Conservation (phyloP, 208 protist species). For the Leishmania braziliensis region DNA sequence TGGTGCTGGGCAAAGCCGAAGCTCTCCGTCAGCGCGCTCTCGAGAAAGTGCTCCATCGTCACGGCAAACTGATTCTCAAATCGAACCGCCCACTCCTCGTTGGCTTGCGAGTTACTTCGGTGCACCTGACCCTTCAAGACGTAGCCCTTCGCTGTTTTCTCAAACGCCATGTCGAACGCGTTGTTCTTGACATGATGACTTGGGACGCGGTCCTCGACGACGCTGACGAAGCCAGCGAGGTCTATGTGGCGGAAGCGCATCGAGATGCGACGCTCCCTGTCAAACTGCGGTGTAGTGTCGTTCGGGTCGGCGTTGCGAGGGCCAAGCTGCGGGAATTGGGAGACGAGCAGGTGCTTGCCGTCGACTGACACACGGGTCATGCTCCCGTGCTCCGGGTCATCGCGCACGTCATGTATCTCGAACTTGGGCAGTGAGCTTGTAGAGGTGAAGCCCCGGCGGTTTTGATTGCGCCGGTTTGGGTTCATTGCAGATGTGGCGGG, state of each 20-base stretch:
- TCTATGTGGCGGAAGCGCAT: conserved; percentile 81
- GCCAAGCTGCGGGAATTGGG: conserved; percentile 88
- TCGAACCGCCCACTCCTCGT: conserved; percentile 77
- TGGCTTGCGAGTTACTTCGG: conserved; percentile 51
- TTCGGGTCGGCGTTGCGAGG: conserved; percentile 85
- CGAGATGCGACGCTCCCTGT: conserved; percentile 74
- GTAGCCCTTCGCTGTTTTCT: conserved; percentile 65
- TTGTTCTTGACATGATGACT: conserved; percentile 74
- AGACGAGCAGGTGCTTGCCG: conserved; percentile 74
- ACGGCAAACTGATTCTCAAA: conserved; percentile 88
- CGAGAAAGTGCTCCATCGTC: conserved; percentile 82
- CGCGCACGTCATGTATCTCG: conserved; percentile 86
- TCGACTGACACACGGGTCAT: conserved; percentile 85
- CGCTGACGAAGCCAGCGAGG: conserved; percentile 69
- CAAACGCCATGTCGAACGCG: conserved; percentile 77
- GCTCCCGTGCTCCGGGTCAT: conserved; percentile 68
- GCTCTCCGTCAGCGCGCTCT: conserved; percentile 80
- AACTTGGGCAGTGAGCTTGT: conserved; percentile 68
- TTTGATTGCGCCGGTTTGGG: background rate
- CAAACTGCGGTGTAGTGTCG: conserved; percentile 86
- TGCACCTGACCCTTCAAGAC: conserved; percentile 68
- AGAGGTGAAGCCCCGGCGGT: conserved; percentile 10
- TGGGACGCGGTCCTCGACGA: conserved; percentile 57
- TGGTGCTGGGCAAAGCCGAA: conserved; percentile 80
- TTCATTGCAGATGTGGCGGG: conserved; percentile 9